These are phyloP conservation scores for Hypoxylon intermedium DNA, from an alignment of 495 filamentous ascomycete species.

Conservation along the genomic window DNA sequence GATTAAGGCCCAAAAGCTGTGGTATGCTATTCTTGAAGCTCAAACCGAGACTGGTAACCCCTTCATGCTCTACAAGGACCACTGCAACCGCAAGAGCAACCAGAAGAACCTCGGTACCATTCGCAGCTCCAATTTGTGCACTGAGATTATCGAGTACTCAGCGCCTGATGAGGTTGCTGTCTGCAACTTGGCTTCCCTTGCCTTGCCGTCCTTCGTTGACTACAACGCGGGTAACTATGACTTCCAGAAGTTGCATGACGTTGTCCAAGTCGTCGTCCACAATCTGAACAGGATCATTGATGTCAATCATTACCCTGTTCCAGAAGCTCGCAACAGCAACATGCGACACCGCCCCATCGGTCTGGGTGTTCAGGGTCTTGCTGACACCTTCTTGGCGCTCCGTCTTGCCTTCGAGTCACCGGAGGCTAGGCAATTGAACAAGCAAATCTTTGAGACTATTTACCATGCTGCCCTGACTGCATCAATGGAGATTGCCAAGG, in stretches of 20 bases:
- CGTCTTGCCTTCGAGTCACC: constrained; percentile 96
- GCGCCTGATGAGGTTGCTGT: constrained; percentile 98
- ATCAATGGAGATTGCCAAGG: constrained; percentile 83
- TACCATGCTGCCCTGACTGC: constrained; percentile 94
- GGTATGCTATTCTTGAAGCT: constrained; percentile 96
- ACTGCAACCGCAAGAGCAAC: constrained; percentile 98
- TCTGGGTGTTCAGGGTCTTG: constrained; percentile 96
- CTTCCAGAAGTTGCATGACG: constrained; percentile 94
- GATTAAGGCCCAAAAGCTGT: constrained; percentile 97
- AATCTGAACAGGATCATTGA: constrained; percentile 99
- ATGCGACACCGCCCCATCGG: constrained; percentile 94
- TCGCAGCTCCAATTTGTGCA: constrained; percentile 97
- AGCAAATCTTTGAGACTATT: constrained; percentile 99
- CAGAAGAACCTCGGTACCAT: constrained; percentile 99
- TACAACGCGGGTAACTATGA: constrained; percentile 80
- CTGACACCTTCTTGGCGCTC: constrained; percentile 97
- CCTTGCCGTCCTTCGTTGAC: constrained; percentile 89
- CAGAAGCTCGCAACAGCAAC: constrained; percentile 92
- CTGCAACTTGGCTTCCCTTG: constrained; percentile 95
- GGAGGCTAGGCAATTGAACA: constrained; percentile 91
- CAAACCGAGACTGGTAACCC: constrained; percentile 99
- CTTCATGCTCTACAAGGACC: constrained; percentile 99
- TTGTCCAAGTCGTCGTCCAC: constrained; percentile 83
- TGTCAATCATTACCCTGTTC: constrained; percentile 94
- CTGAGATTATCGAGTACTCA: constrained; percentile 96